Evolutionary conservation across 176 grass and related monocot genomes (phyloP), one percentile per base, ranked within the genome.

Genomic region (Eleusine coracana): DNA sequence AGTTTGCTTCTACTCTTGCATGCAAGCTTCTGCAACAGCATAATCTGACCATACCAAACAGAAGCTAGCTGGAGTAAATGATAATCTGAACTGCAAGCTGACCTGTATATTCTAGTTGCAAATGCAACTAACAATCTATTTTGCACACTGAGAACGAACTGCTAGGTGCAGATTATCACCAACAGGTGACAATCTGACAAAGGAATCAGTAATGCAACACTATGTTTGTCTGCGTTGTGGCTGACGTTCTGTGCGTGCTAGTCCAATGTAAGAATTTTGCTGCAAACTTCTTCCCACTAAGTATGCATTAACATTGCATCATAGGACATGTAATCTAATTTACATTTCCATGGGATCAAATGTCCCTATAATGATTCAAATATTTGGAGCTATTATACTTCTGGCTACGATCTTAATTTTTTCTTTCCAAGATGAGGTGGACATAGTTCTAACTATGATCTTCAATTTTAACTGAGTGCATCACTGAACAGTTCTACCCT

Each of bases 41-140:
- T 56, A 56, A 21, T 56, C 54, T 56, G 54, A 3, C 7, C 21
- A 59, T 59, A 56, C 29, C 51, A 80, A 76, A 56, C 72, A 80
- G 48, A 31, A 80, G 38, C 34, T 2, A 89, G 65, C 15, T 66
- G 67, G 42, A 77, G 36, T 75, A 71, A 70, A 76, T 76, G 55
- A 36, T 85, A 85, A 71, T 81, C 10, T 60, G 76, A 85, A 89
- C 18, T 66, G 18, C 37, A 55, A 55, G 37, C 52, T 45, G 68
- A 44, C 55, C 36, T 71, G 77, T 81, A 70, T 25, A 69, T 76
- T 70, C 71, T 66, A 27, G 81, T 71, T 81, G 82, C 42, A 71
- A 89, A 71, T 65, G 71, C 52, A 81, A 70, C 55, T 76, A 13
- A 70, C 2, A 71, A 80, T 76, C 34, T 70, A 42, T 85, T 73